These are phyloP conservation scores for Wallacemonas sp. DNA, from an alignment of 208 protist genomes.

Conservation along the genomic window DNA sequence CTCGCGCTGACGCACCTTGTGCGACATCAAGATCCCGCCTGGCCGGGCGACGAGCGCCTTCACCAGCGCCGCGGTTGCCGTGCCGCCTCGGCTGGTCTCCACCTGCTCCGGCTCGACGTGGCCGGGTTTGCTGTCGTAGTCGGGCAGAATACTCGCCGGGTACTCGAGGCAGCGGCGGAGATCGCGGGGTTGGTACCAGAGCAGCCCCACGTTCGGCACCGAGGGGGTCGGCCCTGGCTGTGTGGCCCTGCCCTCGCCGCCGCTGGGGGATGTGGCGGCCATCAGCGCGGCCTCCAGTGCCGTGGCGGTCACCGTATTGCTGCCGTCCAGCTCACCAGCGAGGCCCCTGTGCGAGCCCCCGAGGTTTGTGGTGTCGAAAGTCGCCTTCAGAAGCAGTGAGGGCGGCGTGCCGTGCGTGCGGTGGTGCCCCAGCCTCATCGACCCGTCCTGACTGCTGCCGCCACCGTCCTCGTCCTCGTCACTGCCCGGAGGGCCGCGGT, in stretches of 20 bases:
- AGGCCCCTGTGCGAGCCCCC: too few species aligned
- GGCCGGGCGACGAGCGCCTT: not conserved
- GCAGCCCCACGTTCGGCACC: not conserved
- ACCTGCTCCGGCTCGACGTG: not conserved
- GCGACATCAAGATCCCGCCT: not conserved
- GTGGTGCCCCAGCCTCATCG: too few species aligned
- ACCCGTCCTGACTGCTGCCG: too few species aligned
- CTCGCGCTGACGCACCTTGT: not conserved
- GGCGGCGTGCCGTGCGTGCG: too few species aligned
- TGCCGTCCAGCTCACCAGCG: too few species aligned
- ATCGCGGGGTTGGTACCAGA: conserved; percentile 10
- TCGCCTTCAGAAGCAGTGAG: too few species aligned
- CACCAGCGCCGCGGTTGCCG: conserved; percentile 1
- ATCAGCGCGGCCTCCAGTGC: too few species aligned
- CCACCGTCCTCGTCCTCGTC: too few species aligned
- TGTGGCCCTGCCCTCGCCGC: not conserved
- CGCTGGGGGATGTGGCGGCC: too few species aligned
- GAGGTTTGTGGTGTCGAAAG: too few species aligned
- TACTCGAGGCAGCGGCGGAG: conserved; percentile 11
- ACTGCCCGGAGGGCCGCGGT: not conserved
- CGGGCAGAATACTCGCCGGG: not conserved
- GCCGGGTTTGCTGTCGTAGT: not conserved
- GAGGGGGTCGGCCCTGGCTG: not conserved
- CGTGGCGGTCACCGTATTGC: too few species aligned
- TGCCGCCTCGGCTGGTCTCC: conserved; percentile 1